Conservation (phyloP, 176 grass and related monocot species). For the Rhynchospora breviuscula region DNA sequence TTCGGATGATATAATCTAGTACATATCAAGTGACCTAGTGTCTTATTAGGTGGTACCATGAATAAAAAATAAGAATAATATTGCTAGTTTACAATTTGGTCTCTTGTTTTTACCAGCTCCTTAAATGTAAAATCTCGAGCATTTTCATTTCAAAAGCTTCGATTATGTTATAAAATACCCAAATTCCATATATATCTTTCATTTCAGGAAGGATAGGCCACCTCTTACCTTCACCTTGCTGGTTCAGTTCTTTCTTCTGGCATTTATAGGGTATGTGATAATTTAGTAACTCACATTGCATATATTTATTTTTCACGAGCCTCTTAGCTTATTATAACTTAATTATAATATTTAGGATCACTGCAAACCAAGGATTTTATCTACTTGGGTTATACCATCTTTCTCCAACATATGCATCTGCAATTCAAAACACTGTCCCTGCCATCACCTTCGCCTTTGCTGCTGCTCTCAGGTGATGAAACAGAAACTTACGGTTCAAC, state of each 20-base stretch:
- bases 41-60: not conserved
- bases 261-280: constrained; percentile 55
- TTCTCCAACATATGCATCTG: constrained; percentile 90
- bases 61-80: not conserved
- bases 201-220: constrained; percentile 77
- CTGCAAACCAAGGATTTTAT: constrained; percentile 97
- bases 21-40: not conserved
- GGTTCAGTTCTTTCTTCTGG: constrained; percentile 82
- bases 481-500: not conserved
- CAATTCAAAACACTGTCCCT: constrained; percentile 86
- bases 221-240: constrained; percentile 77
- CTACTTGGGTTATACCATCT: constrained; percentile 80
- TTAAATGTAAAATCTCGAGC: not conserved
- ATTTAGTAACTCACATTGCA: not conserved
- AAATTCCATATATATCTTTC: not conserved
- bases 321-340: not conserved
- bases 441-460: constrained; percentile 83
- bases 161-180: not conserved
- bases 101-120: not conserved
- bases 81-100: not conserved
- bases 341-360: constrained; percentile 45
- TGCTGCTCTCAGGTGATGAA: constrained; percentile 46
- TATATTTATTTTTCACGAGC: not conserved
- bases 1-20: not conserved
- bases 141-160: not conserved